Percentiles rank a stretch among this genome's conserved stretches.
These are phyloP conservation scores for Neofusicoccum sp. DNA, from an alignment of 2,329 filamentous ascomycete genomes.

Conservation along the genomic window DNA sequence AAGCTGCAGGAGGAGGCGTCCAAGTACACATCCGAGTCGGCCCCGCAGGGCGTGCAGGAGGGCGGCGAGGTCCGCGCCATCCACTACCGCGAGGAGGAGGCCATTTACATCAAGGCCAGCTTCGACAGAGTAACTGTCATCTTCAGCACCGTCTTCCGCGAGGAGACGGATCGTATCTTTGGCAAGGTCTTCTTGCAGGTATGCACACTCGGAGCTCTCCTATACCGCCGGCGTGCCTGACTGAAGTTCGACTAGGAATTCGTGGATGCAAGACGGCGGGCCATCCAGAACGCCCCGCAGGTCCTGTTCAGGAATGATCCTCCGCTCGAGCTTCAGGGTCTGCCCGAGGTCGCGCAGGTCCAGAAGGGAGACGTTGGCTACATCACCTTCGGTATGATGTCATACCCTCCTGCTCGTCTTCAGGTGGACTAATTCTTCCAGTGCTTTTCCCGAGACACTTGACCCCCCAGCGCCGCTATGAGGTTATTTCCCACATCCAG, in stretches of 20 bases:
- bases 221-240: neutral
- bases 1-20: slow-evolving; percentile 82
- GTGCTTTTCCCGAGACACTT: slow-evolving; percentile 96
- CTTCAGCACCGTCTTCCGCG: slow-evolving; percentile 96
- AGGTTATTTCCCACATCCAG: slow-evolving; percentile 98
- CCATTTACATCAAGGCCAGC: slow-evolving; percentile 97
- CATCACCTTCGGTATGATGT: slow-evolving; percentile 83
- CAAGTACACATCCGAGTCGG: slow-evolving; percentile 89
- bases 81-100: slow-evolving; percentile 97
- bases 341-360: slow-evolving; percentile 72
- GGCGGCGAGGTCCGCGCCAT: slow-evolving; percentile 93
- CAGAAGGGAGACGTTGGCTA: slow-evolving; percentile 89
- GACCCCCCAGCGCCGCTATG: slow-evolving; percentile 82
- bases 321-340: slow-evolving; percentile 82
- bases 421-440: slow-evolving; percentile 38
- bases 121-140: slow-evolving; percentile 98
- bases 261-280: slow-evolving; percentile 88
- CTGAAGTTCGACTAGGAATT: slow-evolving; percentile 62
- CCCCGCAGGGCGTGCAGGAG: slow-evolving; percentile 84
- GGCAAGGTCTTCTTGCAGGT: slow-evolving; percentile 93
- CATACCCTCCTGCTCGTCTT: slow-evolving; percentile 18
- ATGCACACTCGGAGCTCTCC: slow-evolving; percentile 25
- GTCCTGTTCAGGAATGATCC: slow-evolving; percentile 95
- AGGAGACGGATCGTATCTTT: slow-evolving; percentile 96
- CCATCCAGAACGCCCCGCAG: slow-evolving; percentile 97